Evolutionary conservation across 73 alveolate genomes (phyloP).

Genomic region (Paraurostyla sp.): DNA sequence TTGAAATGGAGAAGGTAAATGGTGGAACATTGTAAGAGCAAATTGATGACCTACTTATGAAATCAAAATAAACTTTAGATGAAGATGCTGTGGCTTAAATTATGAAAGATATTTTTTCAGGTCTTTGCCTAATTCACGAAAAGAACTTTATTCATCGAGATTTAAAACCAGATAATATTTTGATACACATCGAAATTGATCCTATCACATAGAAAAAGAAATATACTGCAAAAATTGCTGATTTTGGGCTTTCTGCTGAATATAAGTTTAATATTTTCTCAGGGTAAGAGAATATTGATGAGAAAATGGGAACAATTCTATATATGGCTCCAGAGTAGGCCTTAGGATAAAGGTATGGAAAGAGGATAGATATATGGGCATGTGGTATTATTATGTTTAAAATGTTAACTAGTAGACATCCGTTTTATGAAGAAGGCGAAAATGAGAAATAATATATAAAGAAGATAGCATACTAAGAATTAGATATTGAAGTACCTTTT

Average conservation of each 20-base stretch:
- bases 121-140: conserved; percentile 38
- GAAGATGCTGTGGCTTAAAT: conserved; percentile 25
- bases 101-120: conserved; percentile 45
- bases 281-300: conserved; percentile 39
- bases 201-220: background rate
- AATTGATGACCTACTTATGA: background rate
- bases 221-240: conserved; percentile 56
- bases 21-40: conserved; percentile 31
- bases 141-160: conserved; percentile 64
- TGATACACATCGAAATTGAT: background rate
- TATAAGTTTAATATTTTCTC: conserved; percentile 1
- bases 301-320: conserved; percentile 85
- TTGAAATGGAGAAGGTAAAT: conserved; percentile 64
- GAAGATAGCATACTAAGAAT: conserved; percentile 63
- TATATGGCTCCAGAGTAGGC: conserved; percentile 95
- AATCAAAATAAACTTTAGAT: background rate
- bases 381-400: conserved; percentile 86
- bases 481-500: conserved; percentile 42
- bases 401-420: conserved; percentile 86
- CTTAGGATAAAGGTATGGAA: conserved; percentile 79
- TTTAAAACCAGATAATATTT: conserved; percentile 65
- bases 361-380: conserved; percentile 86
- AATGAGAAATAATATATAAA: conserved; percentile 64
- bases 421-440: conserved; percentile 78
- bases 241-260: conserved; percentile 65